These are phyloP conservation scores for Chaetomiaceae sp. DNA, from an alignment of 2,329 filamentous ascomycete genomes.

Conservation along the genomic window DNA sequence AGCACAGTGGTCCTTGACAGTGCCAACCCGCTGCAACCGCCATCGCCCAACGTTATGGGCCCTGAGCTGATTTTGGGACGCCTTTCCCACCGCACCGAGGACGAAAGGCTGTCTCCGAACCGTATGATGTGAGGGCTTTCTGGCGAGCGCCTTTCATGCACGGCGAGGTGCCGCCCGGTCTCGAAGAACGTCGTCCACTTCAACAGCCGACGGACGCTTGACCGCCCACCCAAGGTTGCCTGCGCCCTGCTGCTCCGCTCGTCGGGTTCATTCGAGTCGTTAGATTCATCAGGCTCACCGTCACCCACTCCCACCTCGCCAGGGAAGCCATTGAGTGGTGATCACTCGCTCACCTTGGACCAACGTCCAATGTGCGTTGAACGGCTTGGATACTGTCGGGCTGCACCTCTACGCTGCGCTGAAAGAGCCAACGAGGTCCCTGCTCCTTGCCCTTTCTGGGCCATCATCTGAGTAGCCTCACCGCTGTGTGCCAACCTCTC, in stretches of 20 bases:
- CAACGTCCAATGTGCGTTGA: background rate
- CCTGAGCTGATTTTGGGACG: constrained; percentile 1
- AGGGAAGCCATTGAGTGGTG: constrained; percentile 10
- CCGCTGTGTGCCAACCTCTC: background rate
- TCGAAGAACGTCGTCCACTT: constrained; percentile 5
- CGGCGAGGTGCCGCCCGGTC: constrained; percentile 7
- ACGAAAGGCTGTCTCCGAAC: constrained; percentile 1
- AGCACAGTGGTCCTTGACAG: constrained; percentile 6
- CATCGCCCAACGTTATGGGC: constrained; percentile 3
- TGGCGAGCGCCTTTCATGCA: background rate
- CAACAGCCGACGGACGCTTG: constrained; percentile 3
- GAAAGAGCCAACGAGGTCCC: background rate
- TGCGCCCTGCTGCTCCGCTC: constrained; percentile 2
- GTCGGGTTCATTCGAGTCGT: background rate
- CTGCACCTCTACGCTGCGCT: constrained; percentile 1
- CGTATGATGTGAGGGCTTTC: constrained; percentile 12
- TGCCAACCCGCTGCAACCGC: background rate
- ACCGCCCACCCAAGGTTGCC: background rate
- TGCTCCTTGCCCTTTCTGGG: background rate
- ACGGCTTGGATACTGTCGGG: background rate
- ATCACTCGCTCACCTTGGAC: background rate
- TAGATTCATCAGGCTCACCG: no score
- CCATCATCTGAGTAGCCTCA: background rate
- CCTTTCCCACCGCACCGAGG: background rate
- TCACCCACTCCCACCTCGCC: background rate